Evolutionary conservation across 768 basidiomycete species (phyloP), one percentile per base, ranked within the genome.

Genomic region (Astraeus odoratus): DNA sequence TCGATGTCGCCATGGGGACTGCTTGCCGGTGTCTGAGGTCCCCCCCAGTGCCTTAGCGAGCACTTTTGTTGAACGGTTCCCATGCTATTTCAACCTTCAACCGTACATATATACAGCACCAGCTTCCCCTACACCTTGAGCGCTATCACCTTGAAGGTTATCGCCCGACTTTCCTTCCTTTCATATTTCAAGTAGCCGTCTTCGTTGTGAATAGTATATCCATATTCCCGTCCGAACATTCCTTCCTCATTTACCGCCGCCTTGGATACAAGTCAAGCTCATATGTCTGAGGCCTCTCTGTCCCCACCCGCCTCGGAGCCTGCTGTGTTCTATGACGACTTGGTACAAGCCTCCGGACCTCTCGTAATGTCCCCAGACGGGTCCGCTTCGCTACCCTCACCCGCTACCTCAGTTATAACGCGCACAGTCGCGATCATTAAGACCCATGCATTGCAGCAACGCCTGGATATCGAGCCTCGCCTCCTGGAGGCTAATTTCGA

Each of bases 341-440:
- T 39, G 25, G 48, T 41, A 16, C 52, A 41, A 9, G 36, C 39
- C 23, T 25, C 27, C 9, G 19, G 23, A 26, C 25, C 35, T 13
- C 51, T 40, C 24, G 30, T 45, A 13, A 49, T 37, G 1, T 39
- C 42, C 0, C 49, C 51, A 4, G 46, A 55, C 16, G 24, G 38
- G 26, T 42, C 36, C 19, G 47, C 43, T 29, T 13, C 38, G 1
- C 45, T 39, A 19, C 7, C 38, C 13, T 48, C 57, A 8, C 43
- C 60, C 15, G 43, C 54, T 3, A 23, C 34, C 15, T 45, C 53
- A 3, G 8, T 35, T 20, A 24, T 51, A 39, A 74, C 74, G n/a
- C 75, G 87, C 44, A 88, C 87, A 0, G 79, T 90, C 41, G 87
- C 85, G 15, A 86, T 90, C 51, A 88, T 91, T 73, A 91, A 90